Base-by-base conservation (phyloP, 192 early-diverging fungal genomes). In the Backusella circina region DNA sequence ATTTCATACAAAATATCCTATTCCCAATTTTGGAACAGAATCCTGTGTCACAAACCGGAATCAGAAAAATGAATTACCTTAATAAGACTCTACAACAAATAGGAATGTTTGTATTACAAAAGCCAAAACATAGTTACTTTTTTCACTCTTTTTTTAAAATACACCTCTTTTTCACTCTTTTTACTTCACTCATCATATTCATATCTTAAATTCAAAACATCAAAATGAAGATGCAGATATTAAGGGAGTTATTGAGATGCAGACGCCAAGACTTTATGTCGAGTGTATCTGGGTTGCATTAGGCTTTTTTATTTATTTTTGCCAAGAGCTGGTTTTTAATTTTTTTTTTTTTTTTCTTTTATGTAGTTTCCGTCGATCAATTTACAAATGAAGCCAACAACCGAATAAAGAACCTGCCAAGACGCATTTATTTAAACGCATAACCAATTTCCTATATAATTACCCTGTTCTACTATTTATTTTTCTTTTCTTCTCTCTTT, bases 261-360 rank as follows among this genome's bases (percentile, higher is more conserved):
- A 61, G 54, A 61, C 32, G 67, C 67, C 67, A 68, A 68, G 67
- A 68, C 67, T 68, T 68, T 35, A 67, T 35, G 65, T 67, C 30
- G 33, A 66, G 30, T 35, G 65, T 66, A 68, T 37, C n/a, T 68
- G 16, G 32, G 33, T 68, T 68, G 32, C 21, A 68, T 37, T 36
- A 13, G 36, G 67, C 21, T 7, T 38, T 37, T 67, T 37, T 35
- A 10, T 67, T 31, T 65, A 66, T 28, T 66, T 65, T 67, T 67
- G 66, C 66, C 66, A 68, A 68, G 66, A 68, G 32, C 66, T 37
- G 67, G 16, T 21, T 68, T 68, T 68, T 13, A 68, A 68, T 35
- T 67, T n/a, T 21, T 35, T 37, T 21, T 67, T 35, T 67, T 54
- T 54, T 54, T 23, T 41, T 41, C 5, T 41, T 51, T 21, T 51